A percentile compares a stretch with the other conserved stretches of the same genome.
Conservation (phyloP, 768 basidiomycete species). For the Sarcodon sp. region DNA sequence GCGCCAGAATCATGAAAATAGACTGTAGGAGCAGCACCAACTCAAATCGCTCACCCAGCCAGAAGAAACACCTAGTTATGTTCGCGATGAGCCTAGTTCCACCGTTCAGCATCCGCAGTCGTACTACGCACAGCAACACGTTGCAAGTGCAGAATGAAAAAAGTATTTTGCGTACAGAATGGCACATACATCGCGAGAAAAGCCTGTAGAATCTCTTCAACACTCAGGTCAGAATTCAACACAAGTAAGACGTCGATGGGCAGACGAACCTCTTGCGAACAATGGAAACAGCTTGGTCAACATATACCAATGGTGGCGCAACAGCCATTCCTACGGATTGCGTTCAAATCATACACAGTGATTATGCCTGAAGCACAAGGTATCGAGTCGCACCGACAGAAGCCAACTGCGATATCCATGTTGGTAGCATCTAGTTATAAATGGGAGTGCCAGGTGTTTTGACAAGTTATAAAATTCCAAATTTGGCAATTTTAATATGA, state of each 20-base stretch:
- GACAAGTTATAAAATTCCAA: too few species aligned
- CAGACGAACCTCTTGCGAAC: conserved; percentile 51
- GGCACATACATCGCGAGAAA: conserved; percentile 78
- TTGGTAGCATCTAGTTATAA: too few species aligned
- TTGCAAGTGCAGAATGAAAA: background rate
- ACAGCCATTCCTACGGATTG: conserved; percentile 70
- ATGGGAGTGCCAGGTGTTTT: too few species aligned
- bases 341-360: background rate
- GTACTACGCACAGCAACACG: background rate
- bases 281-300: conserved; percentile 75
- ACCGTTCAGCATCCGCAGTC: background rate
- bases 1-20: conserved; percentile 73
- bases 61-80: conserved; percentile 84
- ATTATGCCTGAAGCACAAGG: too few species aligned
- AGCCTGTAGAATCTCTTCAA: conserved; percentile 68
- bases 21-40: conserved; percentile 68
- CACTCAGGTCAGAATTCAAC: conserved; percentile 1
- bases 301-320: conserved; percentile 76
- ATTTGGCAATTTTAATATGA: too few species aligned
- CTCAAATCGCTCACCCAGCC: conserved; percentile 76
- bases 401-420: too few species aligned
- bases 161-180: conserved; percentile 41
- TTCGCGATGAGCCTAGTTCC: conserved; percentile 58
- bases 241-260: background rate
- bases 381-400: too few species aligned